A percentile compares a stretch with the other conserved stretches of the same genome.
phyloP scores from a whole-genome alignment of 257 asterid species.

The Fraxinus pennsylvanica region DNA sequence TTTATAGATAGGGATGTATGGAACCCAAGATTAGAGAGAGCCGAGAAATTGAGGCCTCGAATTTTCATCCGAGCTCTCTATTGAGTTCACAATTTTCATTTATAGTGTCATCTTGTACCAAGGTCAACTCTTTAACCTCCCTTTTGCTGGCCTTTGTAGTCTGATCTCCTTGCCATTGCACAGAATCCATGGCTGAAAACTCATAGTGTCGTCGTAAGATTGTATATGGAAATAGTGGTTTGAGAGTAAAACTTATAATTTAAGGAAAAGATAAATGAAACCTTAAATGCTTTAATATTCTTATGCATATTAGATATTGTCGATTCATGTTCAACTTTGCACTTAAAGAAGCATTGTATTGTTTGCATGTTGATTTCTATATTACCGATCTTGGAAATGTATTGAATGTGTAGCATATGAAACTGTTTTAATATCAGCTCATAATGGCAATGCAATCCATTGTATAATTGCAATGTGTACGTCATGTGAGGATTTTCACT shows the following conservation, averaged over 20 bases:
- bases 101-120: slow-evolving; percentile 34
- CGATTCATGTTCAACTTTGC: not conserved
- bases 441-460: not conserved
- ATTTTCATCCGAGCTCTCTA: slow-evolving; percentile 62
- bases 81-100: slow-evolving; percentile 46
- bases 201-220: too few relatives aligned
- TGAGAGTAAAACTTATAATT: too few relatives aligned
- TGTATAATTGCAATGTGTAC: not conserved
- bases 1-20: slow-evolving; percentile 51
- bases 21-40: slow-evolving; percentile 44
- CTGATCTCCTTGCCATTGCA: slow-evolving; percentile 32
- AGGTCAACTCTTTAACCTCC: slow-evolving; percentile 33
- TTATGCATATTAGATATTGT: not conserved
- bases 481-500: not conserved
- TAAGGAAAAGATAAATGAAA: not conserved
- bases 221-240: too few relatives aligned
- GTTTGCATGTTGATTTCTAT: not conserved
- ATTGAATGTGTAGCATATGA: not conserved
- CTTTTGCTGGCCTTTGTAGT: slow-evolving; percentile 22
- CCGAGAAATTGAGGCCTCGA: slow-evolving; percentile 33
- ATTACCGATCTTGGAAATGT: not conserved
- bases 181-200: not conserved
- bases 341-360: not conserved
- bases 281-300: not conserved
- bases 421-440: not conserved